Percentiles rank a stretch among this genome's conserved stretches.
Evolutionary conservation across 371 early-diverging fungal species (phyloP).

Genomic region (Blakeslea trispora): DNA sequence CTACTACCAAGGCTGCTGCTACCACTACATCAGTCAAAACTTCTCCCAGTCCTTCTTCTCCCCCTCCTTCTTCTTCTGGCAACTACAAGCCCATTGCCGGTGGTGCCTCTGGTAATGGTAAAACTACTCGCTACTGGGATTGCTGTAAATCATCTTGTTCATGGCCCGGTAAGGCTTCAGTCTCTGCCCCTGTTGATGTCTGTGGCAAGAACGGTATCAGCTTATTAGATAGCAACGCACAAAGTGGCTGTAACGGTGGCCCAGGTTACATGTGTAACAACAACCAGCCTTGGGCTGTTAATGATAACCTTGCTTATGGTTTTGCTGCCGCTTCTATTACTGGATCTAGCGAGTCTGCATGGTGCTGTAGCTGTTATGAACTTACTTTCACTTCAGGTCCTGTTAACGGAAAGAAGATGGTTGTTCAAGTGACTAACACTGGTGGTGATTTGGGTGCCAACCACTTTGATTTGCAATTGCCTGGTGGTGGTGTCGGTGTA

Average conservation of each 20-base stretch:
- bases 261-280: conserved; percentile 39
- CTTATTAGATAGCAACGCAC: conserved; percentile 19
- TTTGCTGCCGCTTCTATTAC: conserved; percentile 45
- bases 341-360: conserved; percentile 26
- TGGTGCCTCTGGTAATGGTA: conserved; percentile 30
- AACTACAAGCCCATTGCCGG: conserved; percentile 15
- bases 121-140: conserved; percentile 49
- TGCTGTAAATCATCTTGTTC: conserved; percentile 49
- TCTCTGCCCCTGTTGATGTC: conserved; percentile 27
- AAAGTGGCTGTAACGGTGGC: conserved; percentile 40
- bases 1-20: conserved; percentile 7
- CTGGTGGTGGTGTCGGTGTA: conserved; percentile 49
- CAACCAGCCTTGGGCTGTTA: conserved; percentile 43
- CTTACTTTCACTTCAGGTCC: conserved; percentile 37
- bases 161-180: conserved; percentile 39
- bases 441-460: conserved; percentile 38
- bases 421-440: conserved; percentile 49
- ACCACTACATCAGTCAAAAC: conserved; percentile 11
- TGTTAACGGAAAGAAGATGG: conserved; percentile 40
- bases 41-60: not conserved
- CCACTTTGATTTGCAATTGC: conserved; percentile 47
- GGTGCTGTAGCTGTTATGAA: conserved; percentile 47
- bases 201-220: conserved; percentile 38
- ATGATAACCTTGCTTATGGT: conserved; percentile 41
- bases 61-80: conserved; percentile 6